These are phyloP conservation scores for Ceraceosorus guamensis DNA, from an alignment of 1,284 basidiomycete species.

Conservation along the genomic window DNA sequence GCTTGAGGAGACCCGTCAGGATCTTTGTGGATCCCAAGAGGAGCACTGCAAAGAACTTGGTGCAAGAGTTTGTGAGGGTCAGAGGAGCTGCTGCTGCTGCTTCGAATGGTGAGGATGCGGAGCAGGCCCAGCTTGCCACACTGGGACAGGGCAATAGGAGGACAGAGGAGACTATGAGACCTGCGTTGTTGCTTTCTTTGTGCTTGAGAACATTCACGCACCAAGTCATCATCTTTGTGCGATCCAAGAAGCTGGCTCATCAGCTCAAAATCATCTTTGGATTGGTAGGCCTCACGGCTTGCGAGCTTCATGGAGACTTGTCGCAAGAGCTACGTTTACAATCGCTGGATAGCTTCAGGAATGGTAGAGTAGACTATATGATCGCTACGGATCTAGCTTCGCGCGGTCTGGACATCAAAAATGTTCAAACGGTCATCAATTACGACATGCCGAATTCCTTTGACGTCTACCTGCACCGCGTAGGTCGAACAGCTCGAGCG, in stretches of 20 bases:
- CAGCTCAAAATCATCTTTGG: slow-evolving; percentile 91
- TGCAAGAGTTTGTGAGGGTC: slow-evolving; percentile 71
- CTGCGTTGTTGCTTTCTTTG: slow-evolving; percentile 71
- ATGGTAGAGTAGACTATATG: slow-evolving; percentile 75
- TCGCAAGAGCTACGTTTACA: slow-evolving; percentile 86
- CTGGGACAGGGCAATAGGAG: slow-evolving; percentile 13
- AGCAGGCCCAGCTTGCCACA: slow-evolving; percentile 56
- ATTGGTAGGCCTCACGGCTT: slow-evolving; percentile 75
- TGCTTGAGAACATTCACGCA: slow-evolving; percentile 80
- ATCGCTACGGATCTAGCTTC: slow-evolving; percentile 94
- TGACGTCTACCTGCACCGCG: slow-evolving; percentile 89
- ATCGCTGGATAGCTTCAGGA: slow-evolving; percentile 77
- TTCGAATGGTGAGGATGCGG: slow-evolving; percentile 21
- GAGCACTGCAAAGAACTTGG: slow-evolving; percentile 74
- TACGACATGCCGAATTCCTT: slow-evolving; percentile 94
- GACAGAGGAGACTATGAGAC: slow-evolving; percentile 58
- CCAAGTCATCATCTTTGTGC: slow-evolving; percentile 82
- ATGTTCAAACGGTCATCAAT: slow-evolving; percentile 90
- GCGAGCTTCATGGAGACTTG: slow-evolving; percentile 88
- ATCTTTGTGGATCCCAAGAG: slow-evolving; percentile 92
- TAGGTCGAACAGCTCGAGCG: slow-evolving; percentile 91
- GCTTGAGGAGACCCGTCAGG: slow-evolving; percentile 80
- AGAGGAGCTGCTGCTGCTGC: slow-evolving; percentile 14
- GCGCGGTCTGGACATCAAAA: slow-evolving; percentile 92
- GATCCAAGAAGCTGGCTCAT: slow-evolving; percentile 93